phyloP scores from a whole-genome alignment of 2,329 filamentous ascomycete genomes.

The Aspergillus tamarii region DNA sequence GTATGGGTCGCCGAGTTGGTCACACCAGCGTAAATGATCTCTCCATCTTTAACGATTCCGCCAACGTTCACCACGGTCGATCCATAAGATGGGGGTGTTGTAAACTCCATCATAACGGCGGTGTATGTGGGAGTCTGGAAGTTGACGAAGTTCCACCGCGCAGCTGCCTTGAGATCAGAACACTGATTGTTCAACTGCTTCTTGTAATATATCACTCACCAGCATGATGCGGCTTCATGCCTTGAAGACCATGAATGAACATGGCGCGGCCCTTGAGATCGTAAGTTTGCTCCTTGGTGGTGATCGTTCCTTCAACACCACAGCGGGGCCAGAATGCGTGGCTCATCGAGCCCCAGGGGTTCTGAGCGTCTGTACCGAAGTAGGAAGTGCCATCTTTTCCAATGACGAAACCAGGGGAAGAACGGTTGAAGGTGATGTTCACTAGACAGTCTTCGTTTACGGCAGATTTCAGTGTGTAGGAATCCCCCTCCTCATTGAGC shows the following conservation, averaged over 20 bases:
- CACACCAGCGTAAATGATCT: slow-evolving; percentile 74
- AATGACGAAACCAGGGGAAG: slow-evolving; percentile 78
- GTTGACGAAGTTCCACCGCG: slow-evolving; percentile 89
- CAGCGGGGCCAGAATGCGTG: slow-evolving; percentile 95
- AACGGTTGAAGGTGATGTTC: slow-evolving; percentile 78
- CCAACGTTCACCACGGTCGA: slow-evolving; percentile 82
- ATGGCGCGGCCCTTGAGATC: slow-evolving; percentile 80
- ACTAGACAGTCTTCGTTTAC: slow-evolving; percentile 79
- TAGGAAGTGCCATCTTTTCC: slow-evolving; percentile 82
- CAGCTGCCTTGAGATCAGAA: slow-evolving; percentile 52
- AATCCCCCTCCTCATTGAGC: slow-evolving; percentile 79
- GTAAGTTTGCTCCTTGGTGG: slow-evolving; percentile 77
- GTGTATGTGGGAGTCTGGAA: slow-evolving; percentile 88
- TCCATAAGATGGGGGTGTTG: slow-evolving; percentile 89
- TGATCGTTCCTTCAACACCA: slow-evolving; percentile 77
- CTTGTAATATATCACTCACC: slow-evolving; percentile 51
- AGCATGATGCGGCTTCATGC: slow-evolving; percentile 98
- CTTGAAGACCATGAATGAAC: slow-evolving; percentile 85
- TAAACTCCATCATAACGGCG: slow-evolving; percentile 93
- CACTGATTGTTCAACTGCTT: background rate
- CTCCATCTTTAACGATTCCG: slow-evolving; percentile 76
- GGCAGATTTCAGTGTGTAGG: slow-evolving; percentile 88
- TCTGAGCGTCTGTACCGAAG: slow-evolving; percentile 81
- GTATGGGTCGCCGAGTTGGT: slow-evolving; percentile 70
- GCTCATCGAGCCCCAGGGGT: slow-evolving; percentile 91